These are phyloP conservation scores for Diplodia corticola DNA, from an alignment of 2,329 filamentous ascomycete species.

Conservation along the genomic window DNA sequence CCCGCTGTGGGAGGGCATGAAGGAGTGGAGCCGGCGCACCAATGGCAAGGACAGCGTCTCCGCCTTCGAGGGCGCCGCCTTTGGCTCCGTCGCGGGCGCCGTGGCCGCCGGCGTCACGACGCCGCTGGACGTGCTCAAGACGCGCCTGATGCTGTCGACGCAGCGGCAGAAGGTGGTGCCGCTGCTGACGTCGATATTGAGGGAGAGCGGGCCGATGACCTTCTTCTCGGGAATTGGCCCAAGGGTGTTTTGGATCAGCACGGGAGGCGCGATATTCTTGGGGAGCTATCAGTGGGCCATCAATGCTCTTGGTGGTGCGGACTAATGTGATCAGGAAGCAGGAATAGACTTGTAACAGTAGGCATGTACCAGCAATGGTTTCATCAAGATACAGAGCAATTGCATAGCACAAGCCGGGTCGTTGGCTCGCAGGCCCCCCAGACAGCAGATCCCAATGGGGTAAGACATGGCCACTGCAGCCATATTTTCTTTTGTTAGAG, in stretches of 20 bases:
- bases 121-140: slow-evolving; percentile 94
- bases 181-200: slow-evolving; percentile 66
- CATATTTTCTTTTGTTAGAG: no score
- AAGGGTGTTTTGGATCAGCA: slow-evolving; percentile 89
- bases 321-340: not conserved
- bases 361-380: not conserved
- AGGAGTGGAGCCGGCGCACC: slow-evolving; percentile 59
- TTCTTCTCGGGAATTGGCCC: slow-evolving; percentile 80
- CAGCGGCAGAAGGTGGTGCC: slow-evolving; percentile 60
- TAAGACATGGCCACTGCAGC: not conserved
- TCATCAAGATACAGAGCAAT: not conserved
- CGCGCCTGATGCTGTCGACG: slow-evolving; percentile 85
- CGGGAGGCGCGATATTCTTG: slow-evolving; percentile 90
- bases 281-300: slow-evolving; percentile 89
- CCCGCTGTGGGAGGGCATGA: slow-evolving; percentile 93
- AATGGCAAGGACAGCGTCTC: slow-evolving; percentile 55
- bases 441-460: not conserved
- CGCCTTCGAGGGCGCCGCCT: slow-evolving; percentile 77
- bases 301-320: slow-evolving; percentile 63
- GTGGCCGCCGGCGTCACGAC: slow-evolving; percentile 88
- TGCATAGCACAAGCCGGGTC: not conserved
- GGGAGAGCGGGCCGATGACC: slow-evolving; percentile 62
- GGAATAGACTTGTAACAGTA: not conserved
- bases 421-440: not conserved
- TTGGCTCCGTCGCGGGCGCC: slow-evolving; percentile 80